Percentiles rank a stretch among this genome's conserved stretches.
phyloP scores from a whole-genome alignment of 257 asterid genomes.

The Cordia subcordata region DNA sequence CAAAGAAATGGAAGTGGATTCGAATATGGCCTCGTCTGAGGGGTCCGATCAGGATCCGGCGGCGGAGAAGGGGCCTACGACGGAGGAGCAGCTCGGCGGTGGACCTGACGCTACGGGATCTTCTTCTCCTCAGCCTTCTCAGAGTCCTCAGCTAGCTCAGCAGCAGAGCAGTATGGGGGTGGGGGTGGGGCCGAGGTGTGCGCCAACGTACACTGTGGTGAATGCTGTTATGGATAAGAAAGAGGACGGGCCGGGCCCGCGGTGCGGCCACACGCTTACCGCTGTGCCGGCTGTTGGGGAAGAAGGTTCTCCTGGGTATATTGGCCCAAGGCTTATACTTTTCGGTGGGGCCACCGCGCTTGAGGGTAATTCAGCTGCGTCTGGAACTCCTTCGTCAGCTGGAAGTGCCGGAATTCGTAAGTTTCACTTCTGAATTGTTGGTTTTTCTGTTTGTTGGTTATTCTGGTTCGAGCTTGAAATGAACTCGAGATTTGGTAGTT shows the following conservation, averaged over 20 bases:
- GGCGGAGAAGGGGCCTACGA: conserved; percentile 22
- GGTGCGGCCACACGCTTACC: conserved; percentile 98
- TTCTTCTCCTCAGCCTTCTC: conserved; percentile 32
- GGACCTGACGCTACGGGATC: conserved; percentile 34
- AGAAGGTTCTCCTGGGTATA: conserved; percentile 77
- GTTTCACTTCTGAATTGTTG: conserved; percentile 16
- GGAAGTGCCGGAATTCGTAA: conserved; percentile 98
- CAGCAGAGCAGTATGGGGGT: conserved; percentile 31
- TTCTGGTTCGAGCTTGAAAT: not conserved
- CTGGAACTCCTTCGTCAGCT: conserved; percentile 95
- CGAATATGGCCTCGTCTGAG: conserved; percentile 51
- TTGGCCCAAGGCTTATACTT: conserved; percentile 84
- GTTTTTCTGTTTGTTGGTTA: conserved; percentile 1
- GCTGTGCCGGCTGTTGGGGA: conserved; percentile 97
- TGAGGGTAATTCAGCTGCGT: conserved; percentile 87
- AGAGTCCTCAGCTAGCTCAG: conserved; percentile 25
- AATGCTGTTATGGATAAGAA: conserved; percentile 71
- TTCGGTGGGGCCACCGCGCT: conserved; percentile 98
- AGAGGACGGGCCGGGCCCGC: conserved; percentile 98
- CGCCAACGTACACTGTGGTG: conserved; percentile 80
- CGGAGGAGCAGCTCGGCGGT: conserved; percentile 46
- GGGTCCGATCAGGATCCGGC: conserved; percentile 70
- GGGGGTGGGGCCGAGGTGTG: conserved; percentile 80
- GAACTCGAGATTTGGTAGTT: not conserved
- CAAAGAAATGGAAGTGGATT: conserved; percentile 70